Conservation (phyloP, 1,284 basidiomycete genomes). For the Ceratobasidium sp. region DNA sequence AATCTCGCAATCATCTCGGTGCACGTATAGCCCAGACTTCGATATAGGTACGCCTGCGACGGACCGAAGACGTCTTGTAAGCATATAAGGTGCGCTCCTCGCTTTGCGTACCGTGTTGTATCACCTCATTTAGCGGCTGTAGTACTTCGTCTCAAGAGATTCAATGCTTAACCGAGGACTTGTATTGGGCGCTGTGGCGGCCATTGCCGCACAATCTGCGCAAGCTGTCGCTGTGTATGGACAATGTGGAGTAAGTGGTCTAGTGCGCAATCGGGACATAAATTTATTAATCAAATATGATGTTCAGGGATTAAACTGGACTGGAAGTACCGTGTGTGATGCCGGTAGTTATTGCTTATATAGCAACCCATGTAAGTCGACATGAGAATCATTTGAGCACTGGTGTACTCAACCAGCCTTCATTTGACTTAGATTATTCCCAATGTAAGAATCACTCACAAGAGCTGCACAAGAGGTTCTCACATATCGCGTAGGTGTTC, state of each 20-base stretch:
- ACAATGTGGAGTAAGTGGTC: conserved; percentile 29
- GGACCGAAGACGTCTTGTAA: not conserved
- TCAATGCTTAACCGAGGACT: not conserved
- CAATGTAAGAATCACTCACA: conserved; percentile 8
- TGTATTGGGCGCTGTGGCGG: not conserved
- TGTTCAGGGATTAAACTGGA: conserved; percentile 36
- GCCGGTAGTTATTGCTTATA: conserved; percentile 15
- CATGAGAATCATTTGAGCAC: not conserved
- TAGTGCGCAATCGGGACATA: not conserved
- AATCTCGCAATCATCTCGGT: conserved; percentile 33
- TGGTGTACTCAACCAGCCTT: not conserved
- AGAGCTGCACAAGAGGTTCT: not conserved
- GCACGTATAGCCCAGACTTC: not conserved
- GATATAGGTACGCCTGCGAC: not conserved
- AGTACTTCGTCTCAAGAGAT: not conserved
- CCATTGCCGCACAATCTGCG: not conserved
- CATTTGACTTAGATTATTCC: conserved; percentile 5
- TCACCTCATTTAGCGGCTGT: not conserved
- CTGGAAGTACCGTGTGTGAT: conserved; percentile 28
- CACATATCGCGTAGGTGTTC: not conserved
- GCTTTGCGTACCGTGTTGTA: not conserved
- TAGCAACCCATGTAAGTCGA: not conserved
- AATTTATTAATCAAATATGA: not conserved
- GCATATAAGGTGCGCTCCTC: not conserved
- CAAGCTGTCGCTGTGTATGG: conserved; percentile 21